Evolutionary conservation across 129 eudicot genomes (phyloP).

Genomic region (Pseudognaphalium luteoalbum): DNA sequence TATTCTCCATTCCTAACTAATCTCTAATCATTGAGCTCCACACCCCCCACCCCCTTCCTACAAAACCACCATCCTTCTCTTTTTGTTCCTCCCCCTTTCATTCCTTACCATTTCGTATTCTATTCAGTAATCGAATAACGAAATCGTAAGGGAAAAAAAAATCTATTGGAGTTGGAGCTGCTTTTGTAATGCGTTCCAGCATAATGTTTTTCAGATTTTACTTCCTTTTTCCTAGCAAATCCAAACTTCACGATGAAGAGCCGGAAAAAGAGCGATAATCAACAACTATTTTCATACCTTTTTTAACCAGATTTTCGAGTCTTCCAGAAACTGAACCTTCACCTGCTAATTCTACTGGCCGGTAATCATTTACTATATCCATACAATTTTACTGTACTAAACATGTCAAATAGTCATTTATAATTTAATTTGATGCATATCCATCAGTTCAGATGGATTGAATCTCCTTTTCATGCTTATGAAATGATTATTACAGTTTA

Average conservation of each 20-base stretch:
- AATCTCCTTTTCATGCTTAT: not conserved
- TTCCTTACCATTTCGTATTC: not conserved
- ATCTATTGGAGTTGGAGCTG: not conserved
- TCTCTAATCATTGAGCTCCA: constrained; percentile 14
- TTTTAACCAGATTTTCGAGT: not conserved
- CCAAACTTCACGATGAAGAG: constrained; percentile 52
- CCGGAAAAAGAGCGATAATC: constrained; percentile 52
- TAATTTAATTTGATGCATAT: too few species aligned
- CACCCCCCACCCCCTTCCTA: constrained; percentile 12
- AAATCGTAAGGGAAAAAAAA: not conserved
- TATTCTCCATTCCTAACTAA: constrained; percentile 21
- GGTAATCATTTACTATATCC: too few species aligned
- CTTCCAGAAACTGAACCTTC: not conserved
- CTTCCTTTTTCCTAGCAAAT: constrained; percentile 45
- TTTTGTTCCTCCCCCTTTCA: constrained; percentile 19
- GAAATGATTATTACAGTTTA: not conserved
- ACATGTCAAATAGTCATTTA: too few species aligned
- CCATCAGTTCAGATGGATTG: not conserved
- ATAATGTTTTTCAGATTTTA: constrained; percentile 47
- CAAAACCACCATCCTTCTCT: constrained; percentile 25
- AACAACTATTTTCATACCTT: not conserved
- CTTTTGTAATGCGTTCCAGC: not conserved
- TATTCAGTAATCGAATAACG: not conserved
- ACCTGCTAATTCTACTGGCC: constrained; percentile 27
- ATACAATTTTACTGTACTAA: too few species aligned